A percentile compares a stretch with the other conserved stretches of the same genome.
These are phyloP conservation scores for Nitzschia palea DNA, from an alignment of 108 stramenopile genomes.

Conservation along the genomic window DNA sequence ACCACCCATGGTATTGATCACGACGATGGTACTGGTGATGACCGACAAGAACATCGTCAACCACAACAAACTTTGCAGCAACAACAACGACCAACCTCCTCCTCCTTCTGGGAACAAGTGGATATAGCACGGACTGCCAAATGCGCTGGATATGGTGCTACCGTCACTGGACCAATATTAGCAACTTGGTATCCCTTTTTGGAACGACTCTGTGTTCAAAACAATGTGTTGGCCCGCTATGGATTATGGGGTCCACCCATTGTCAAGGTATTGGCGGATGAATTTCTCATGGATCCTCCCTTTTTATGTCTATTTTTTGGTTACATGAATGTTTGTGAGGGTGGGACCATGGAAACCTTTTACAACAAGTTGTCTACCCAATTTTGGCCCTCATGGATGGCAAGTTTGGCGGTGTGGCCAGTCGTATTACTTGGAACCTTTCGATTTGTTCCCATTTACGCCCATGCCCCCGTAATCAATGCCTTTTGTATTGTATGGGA, in stretches of 20 bases:
- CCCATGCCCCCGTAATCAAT: conserved; percentile 30
- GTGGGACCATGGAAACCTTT: conserved; percentile 5
- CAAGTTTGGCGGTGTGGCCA: conserved; percentile 22
- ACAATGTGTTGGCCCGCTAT: conserved; percentile 4
- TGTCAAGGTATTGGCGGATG: conserved; percentile 16
- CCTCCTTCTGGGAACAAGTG: not conserved
- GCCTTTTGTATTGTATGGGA: conserved; percentile 25
- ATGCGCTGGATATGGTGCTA: conserved; percentile 26
- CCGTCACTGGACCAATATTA: conserved; percentile 16
- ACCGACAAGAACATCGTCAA: not conserved
- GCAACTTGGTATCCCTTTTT: conserved; percentile 29
- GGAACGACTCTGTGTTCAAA: conserved; percentile 1
- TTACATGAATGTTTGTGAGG: conserved; percentile 29
- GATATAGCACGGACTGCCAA: conserved; percentile 14
- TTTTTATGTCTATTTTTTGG: conserved; percentile 19
- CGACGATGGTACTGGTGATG: not conserved
- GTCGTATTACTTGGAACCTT: conserved; percentile 25
- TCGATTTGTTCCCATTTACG: conserved; percentile 20
- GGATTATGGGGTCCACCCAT: conserved; percentile 23
- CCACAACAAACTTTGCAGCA: not conserved
- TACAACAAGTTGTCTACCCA: conserved; percentile 6
- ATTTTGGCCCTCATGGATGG: conserved; percentile 16
- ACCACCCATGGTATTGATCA: not conserved
- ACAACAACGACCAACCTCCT: not conserved
- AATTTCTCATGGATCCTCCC: conserved; percentile 31